phyloP scores from a whole-genome alignment of 2,329 filamentous ascomycete species.

The Penicillium brevicompactum region DNA sequence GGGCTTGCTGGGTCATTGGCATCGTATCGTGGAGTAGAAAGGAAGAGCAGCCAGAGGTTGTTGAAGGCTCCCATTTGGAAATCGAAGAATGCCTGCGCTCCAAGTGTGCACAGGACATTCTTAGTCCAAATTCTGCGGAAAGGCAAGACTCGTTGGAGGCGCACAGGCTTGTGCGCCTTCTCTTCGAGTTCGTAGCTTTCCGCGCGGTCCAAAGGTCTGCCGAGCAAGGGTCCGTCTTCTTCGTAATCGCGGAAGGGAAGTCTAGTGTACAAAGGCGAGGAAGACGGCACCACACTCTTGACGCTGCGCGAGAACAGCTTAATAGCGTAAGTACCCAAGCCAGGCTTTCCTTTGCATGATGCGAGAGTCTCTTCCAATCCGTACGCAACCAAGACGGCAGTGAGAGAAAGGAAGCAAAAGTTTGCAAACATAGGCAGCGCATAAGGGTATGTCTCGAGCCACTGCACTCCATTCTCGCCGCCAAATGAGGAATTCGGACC shows the following conservation, averaged over 20 bases:
- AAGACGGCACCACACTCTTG: slow-evolving; percentile 28
- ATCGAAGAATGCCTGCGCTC: slow-evolving; percentile 70
- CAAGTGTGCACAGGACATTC: slow-evolving; percentile 58
- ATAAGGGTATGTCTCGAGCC: slow-evolving; percentile 67
- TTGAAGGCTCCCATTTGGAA: slow-evolving; percentile 75
- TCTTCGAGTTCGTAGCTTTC: slow-evolving; percentile 42
- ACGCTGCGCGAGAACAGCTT: slow-evolving; percentile 31
- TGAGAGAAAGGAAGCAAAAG: slow-evolving; percentile 58
- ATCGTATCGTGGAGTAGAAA: slow-evolving; percentile 68
- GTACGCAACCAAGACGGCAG: slow-evolving; percentile 59
- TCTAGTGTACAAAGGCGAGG: slow-evolving; percentile 35
- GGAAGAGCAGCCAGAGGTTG: slow-evolving; percentile 74
- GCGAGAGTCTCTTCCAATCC: slow-evolving; percentile 66
- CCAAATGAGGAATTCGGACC: slow-evolving; percentile 60
- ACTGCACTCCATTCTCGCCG: slow-evolving; percentile 58
- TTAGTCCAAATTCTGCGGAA: slow-evolving; percentile 57
- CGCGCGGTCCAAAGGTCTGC: slow-evolving; percentile 33
- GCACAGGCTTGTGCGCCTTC: slow-evolving; percentile 33
- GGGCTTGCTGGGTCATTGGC: slow-evolving; percentile 41
- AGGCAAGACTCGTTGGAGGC: slow-evolving; percentile 47
- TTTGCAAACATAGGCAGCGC: slow-evolving; percentile 70
- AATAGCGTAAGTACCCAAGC: slow-evolving; percentile 42
- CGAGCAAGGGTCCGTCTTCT: slow-evolving; percentile 36
- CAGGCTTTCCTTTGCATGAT: slow-evolving; percentile 50
- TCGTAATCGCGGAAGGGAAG: slow-evolving; percentile 40